A percentile compares a stretch with the other conserved stretches of the same genome.
phyloP scores from a whole-genome alignment of 202 grass and related monocot species.

The Setaria italica region DNA sequence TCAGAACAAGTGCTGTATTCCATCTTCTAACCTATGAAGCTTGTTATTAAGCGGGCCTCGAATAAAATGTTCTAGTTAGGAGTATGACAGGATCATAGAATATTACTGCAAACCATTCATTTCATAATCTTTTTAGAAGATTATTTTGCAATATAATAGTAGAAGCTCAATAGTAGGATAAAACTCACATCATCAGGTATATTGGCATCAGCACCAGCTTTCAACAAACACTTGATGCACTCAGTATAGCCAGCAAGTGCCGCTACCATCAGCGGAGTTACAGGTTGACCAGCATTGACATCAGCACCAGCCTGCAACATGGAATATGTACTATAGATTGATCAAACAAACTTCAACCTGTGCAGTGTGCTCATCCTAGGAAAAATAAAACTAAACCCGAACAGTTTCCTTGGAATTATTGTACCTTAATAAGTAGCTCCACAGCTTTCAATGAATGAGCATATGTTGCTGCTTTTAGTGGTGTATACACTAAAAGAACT shows the following conservation, averaged over 20 bases:
- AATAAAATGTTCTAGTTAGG: neutral
- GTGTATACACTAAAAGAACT: neutral
- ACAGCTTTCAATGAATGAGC: conserved; percentile 17
- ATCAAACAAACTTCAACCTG: neutral
- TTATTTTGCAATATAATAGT: neutral
- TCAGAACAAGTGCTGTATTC: neutral
- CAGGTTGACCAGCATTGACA: conserved; percentile 44
- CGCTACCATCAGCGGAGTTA: neutral
- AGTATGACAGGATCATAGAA: neutral
- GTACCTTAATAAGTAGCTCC: conserved; percentile 43
- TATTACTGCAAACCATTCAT: neutral
- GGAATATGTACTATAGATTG: neutral
- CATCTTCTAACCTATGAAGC: neutral
- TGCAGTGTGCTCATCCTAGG: neutral
- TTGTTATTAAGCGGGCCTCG: neutral
- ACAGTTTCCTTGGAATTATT: neutral
- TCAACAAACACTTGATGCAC: conserved; percentile 39
- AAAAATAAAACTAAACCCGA: neutral
- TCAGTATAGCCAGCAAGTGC: neutral
- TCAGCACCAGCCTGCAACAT: conserved; percentile 42
- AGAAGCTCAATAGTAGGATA: conserved; percentile 17
- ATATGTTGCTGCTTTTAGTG: conserved; percentile 7
- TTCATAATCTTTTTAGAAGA: neutral
- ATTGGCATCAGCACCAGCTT: conserved; percentile 48
- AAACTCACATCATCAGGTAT: conserved; percentile 38